Conservation (phyloP, 2,329 filamentous ascomycete genomes). For the Cercospora zeina region DNA sequence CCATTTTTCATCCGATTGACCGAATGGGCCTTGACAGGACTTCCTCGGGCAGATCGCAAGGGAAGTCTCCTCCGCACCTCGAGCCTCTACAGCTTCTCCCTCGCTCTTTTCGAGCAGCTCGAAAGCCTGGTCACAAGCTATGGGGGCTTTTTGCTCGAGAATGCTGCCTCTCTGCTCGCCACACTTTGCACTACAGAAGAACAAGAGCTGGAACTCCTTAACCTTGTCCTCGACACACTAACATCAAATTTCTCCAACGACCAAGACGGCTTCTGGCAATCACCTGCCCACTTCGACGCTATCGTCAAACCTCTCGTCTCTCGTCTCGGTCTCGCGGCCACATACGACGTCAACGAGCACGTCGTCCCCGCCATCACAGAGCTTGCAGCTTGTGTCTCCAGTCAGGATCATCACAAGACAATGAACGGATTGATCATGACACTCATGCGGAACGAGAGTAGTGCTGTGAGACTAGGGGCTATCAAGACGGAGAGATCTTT, state of each 20-base stretch:
- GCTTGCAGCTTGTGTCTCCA: conserved; percentile 76
- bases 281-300: conserved; percentile 77
- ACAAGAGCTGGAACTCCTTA: conserved; percentile 63
- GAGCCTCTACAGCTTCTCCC: conserved; percentile 78
- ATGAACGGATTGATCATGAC: conserved; percentile 77
- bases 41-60: conserved; percentile 62
- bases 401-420: conserved; percentile 85
- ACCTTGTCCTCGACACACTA: conserved; percentile 69
- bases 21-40: conserved; percentile 69
- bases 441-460: conserved; percentile 71
- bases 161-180: conserved; percentile 64
- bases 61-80: conserved; percentile 65
- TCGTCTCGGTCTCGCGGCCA: conserved; percentile 54
- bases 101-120: conserved; percentile 77
- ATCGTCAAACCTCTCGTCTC: conserved; percentile 69
- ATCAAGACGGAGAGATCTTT: conserved; percentile 71
- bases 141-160: conserved; percentile 78
- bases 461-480: conserved; percentile 74
- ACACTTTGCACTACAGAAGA: conserved; percentile 45
- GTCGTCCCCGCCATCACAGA: conserved; percentile 76
- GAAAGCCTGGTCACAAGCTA: conserved; percentile 96
- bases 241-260: conserved; percentile 80
- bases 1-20: conserved; percentile 86
- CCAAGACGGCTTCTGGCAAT: conserved; percentile 93
- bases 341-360: conserved; percentile 48